These are phyloP conservation scores for Candida vaughaniae DNA, from an alignment of 805 yeast genomes.

Conservation along the genomic window DNA sequence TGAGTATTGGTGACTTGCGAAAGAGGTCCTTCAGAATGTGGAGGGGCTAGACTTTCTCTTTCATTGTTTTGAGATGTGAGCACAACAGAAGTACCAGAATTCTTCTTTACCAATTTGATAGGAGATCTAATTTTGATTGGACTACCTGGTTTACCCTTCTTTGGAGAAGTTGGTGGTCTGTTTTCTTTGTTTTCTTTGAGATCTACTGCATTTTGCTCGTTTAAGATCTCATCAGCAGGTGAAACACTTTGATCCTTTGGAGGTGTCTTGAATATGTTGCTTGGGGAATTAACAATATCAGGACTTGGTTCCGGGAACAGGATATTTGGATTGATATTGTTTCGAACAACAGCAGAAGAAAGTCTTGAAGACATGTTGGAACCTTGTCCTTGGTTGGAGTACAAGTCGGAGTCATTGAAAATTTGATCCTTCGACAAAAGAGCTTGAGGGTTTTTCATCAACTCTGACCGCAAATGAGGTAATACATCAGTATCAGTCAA, in stretches of 20 bases:
- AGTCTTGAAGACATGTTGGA: conserved; percentile 4
- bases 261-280: conserved; percentile 27
- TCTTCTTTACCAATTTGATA: conserved; percentile 26
- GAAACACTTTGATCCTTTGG: conserved; percentile 14
- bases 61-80: conserved; percentile 2
- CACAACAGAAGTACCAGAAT: conserved; percentile 1
- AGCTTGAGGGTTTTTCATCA: conserved; percentile 28
- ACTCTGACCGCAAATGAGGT: conserved; percentile 41
- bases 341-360: conserved; percentile 14
- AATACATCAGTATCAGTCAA: conserved; percentile 13
- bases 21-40: conserved; percentile 1
- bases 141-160: conserved; percentile 12
- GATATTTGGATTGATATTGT: conserved; percentile 8
- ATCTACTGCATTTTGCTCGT: neutral
- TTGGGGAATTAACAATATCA: conserved; percentile 23
- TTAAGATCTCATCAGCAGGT: conserved; percentile 1
- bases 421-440: conserved; percentile 28
- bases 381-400: conserved; percentile 2
- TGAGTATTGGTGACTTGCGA: conserved; percentile 1
- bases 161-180: conserved; percentile 6
- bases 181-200: conserved; percentile 8
- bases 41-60: conserved; percentile 14
- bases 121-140: conserved; percentile 44
- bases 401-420: conserved; percentile 24
- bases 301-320: conserved; percentile 37